Conservation (phyloP, 306 rosid genomes). For the Acacia melanoxylon region DNA sequence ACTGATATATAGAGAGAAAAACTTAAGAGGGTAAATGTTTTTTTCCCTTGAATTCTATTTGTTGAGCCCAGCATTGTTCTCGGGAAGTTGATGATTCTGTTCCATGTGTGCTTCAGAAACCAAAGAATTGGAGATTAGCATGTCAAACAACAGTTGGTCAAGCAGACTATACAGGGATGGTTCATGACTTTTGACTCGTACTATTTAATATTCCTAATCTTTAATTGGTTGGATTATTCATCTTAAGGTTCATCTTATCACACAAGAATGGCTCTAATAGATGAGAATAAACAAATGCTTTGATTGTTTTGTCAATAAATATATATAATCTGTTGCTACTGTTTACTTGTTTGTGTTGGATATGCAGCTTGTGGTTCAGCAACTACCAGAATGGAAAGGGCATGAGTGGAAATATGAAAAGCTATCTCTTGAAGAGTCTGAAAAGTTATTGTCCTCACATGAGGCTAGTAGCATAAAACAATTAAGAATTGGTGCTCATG, state of each 20-base stretch:
- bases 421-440: constrained; percentile 28
- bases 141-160: constrained; percentile 85
- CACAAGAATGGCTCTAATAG: not conserved
- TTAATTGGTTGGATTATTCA: not conserved
- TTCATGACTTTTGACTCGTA: constrained; percentile 34
- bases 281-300: not conserved
- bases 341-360: not conserved
- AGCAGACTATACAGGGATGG: constrained; percentile 78
- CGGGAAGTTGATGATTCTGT: not conserved
- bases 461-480: not conserved
- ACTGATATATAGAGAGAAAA: constrained; percentile 80
- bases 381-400: constrained; percentile 76
- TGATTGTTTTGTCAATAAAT: not conserved
- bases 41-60: not conserved
- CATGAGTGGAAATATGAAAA: constrained; percentile 64
- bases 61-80: not conserved
- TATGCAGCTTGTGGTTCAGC: constrained; percentile 65
- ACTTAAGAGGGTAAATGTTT: constrained; percentile 57
- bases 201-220: not conserved
- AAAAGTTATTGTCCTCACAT: constrained; percentile 13
- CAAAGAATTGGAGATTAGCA: constrained; percentile 94
- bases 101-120: constrained; percentile 57
- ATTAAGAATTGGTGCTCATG: not conserved
- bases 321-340: not conserved
- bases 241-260: not conserved